Base-by-base conservation (phyloP, 2,329 filamentous ascomycete species). In the Monosporascus sp. region DNA sequence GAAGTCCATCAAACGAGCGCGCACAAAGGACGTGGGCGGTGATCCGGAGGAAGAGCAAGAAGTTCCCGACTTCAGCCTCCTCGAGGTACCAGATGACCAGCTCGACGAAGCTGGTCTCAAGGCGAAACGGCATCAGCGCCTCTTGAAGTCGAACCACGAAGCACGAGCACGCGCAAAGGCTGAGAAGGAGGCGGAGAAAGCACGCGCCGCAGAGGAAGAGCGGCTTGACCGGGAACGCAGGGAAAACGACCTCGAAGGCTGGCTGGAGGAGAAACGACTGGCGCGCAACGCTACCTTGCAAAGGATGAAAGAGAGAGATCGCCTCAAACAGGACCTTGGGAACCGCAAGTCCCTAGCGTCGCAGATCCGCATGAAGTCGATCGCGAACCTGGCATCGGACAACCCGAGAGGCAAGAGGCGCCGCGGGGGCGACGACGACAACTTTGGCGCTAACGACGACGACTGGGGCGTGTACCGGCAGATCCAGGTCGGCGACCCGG, bases 381-480 rank as follows among this genome's bases (percentile, higher is more conserved):
- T 99, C 54, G 94, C 94, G 55, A 97, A 96, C 65, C 85, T 99
- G 1, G 94, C 94, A 3, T 92, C 93, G 0, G 94, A 99, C 69
- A 85, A 83, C 6, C 91, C 93, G 1, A 76, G 80, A 58, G 91
- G 92, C 69, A 95, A 96, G 71, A 83, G 93, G 52, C 80, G 90
- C 15, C 85, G 92, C 18, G 91, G 90, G 7, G 89, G 87, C 4
- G 93, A 97, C 66, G 94, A 99, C 63, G 94, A 99, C 67, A 91
- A 90, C 55, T 99, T 99, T 66, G 94, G 94, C 52, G 92, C 92
- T 48, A 93, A 99, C 69, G 94, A 99, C 65, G 92, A 95, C 53
- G 94, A 99, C 70, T 99, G 94, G 94, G 90, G 90, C 53, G 90
- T 99, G 15, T 99, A 99, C 71, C 87, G 94, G 50, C 90, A 90